These are phyloP conservation scores for Taiozyma sp. DNA, from an alignment of 1,139 yeast species.

Conservation along the genomic window DNA sequence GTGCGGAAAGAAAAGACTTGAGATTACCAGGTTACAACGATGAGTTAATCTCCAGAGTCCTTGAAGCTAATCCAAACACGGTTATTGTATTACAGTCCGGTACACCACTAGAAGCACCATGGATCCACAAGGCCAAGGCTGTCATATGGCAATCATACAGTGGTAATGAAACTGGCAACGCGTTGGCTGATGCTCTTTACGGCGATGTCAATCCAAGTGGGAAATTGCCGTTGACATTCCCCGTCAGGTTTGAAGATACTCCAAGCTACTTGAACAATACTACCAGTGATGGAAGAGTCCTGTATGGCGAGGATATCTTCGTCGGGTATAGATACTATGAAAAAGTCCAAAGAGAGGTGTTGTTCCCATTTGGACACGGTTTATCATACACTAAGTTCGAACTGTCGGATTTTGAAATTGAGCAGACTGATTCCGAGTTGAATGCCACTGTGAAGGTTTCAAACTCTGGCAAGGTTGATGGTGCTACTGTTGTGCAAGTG, in stretches of 20 bases:
- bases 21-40: conserved; percentile 44
- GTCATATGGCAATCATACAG: conserved; percentile 30
- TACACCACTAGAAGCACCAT: conserved; percentile 54
- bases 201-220: conserved; percentile 60
- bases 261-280: conserved; percentile 43
- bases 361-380: conserved; percentile 57
- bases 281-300: conserved; percentile 38
- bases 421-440: too few species aligned
- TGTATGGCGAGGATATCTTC: conserved; percentile 44
- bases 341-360: conserved; percentile 35
- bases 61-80: conserved; percentile 42
- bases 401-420: conserved; percentile 14
- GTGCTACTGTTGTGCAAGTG: conserved; percentile 39
- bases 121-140: conserved; percentile 41
- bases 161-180: conserved; percentile 41
- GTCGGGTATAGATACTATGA: conserved; percentile 41
- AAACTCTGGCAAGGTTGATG: conserved; percentile 34
- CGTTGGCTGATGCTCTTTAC: conserved; percentile 51
- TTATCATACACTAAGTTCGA: conserved; percentile 48
- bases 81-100: conserved; percentile 56
- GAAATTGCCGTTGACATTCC: conserved; percentile 54
- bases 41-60: conserved; percentile 38
- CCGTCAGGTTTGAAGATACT: conserved; percentile 36
- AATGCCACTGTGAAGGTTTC: conserved; percentile 2
- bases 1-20: conserved; percentile 30